These are phyloP conservation scores for Colletotrichum acutatum DNA, from an alignment of 2,329 filamentous ascomycete genomes.

Conservation along the genomic window DNA sequence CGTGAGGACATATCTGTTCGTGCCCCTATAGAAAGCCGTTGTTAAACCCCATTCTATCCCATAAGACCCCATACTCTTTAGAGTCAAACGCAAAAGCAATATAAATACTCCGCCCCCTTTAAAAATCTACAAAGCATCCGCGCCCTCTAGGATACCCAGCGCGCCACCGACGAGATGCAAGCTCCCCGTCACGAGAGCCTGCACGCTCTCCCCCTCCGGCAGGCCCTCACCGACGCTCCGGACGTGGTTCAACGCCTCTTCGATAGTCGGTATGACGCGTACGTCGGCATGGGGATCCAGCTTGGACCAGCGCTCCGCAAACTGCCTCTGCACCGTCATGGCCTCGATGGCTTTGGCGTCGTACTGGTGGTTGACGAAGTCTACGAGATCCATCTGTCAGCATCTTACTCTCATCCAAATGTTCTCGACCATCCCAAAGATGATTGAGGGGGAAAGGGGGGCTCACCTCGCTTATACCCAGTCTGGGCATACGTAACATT, in stretches of 20 bases:
- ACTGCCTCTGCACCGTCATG: slow-evolving; percentile 63
- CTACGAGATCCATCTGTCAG: slow-evolving; percentile 41
- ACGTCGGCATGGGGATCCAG: slow-evolving; percentile 60
- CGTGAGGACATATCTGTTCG: slow-evolving; percentile 7
- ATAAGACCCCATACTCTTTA: background rate
- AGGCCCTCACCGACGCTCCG: slow-evolving; percentile 38
- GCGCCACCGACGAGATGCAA: slow-evolving; percentile 85
- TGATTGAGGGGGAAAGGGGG: background rate
- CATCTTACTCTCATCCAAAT: background rate
- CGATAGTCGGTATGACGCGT: slow-evolving; percentile 61
- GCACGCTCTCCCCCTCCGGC: slow-evolving; percentile 49
- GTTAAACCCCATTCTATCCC: background rate
- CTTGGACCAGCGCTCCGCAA: slow-evolving; percentile 61
- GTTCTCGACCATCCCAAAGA: background rate
- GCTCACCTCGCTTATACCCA: slow-evolving; percentile 56
- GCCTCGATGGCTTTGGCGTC: slow-evolving; percentile 62
- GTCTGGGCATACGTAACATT: slow-evolving; percentile 70
- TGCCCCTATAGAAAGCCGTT: background rate
- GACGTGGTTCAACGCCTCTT: slow-evolving; percentile 60
- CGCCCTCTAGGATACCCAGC: slow-evolving; percentile 49
- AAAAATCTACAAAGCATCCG: slow-evolving; percentile 25
- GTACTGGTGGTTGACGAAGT: slow-evolving; percentile 67
- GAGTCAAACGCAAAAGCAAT: too few relatives aligned
- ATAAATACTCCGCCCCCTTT: background rate
- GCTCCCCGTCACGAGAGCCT: slow-evolving; percentile 79